Conservation (phyloP, 1,284 basidiomycete species). For the Phylloboletellus chloephorus region DNA sequence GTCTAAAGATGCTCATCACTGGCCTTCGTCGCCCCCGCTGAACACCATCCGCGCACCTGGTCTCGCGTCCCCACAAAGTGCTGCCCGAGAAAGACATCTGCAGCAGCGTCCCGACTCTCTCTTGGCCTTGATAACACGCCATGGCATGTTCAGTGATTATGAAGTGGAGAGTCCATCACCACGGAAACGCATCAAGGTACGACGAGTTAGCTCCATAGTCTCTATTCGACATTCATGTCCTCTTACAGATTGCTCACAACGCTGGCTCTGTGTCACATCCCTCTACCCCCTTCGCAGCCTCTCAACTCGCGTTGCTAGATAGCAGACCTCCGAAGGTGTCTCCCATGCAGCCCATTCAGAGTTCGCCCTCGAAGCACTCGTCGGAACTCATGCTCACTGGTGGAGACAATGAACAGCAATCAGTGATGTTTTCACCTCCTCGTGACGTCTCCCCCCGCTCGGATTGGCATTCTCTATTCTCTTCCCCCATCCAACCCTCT, state of each 20-base stretch:
- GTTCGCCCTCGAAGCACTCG: background rate
- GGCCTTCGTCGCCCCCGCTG: background rate
- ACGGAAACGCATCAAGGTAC: conserved; percentile 31
- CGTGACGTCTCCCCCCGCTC: conserved; percentile 6
- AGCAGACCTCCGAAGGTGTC: background rate
- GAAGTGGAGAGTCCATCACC: conserved; percentile 21
- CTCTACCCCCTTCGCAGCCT: background rate
- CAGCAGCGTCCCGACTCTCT: background rate
- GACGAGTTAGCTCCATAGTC: background rate
- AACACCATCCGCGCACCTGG: background rate
- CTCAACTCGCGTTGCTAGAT: background rate
- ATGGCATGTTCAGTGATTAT: conserved; percentile 4
- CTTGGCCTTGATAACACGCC: background rate
- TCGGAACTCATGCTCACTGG: background rate
- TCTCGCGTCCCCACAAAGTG: conserved; percentile 4
- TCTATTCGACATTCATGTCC: conserved; percentile 12
- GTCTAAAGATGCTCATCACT: conserved; percentile 4
- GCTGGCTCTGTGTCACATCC: background rate
- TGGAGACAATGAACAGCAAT: background rate
- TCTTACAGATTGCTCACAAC: conserved; percentile 20
- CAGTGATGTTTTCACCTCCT: conserved; percentile 1
- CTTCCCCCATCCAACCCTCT: conserved; percentile 11
- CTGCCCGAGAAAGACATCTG: background rate
- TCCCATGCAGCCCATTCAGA: background rate
- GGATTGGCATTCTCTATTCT: conserved; percentile 20